Evolutionary conservation across 805 yeast genomes (phyloP).

Genomic region (Tetrapisispora arboricola): DNA sequence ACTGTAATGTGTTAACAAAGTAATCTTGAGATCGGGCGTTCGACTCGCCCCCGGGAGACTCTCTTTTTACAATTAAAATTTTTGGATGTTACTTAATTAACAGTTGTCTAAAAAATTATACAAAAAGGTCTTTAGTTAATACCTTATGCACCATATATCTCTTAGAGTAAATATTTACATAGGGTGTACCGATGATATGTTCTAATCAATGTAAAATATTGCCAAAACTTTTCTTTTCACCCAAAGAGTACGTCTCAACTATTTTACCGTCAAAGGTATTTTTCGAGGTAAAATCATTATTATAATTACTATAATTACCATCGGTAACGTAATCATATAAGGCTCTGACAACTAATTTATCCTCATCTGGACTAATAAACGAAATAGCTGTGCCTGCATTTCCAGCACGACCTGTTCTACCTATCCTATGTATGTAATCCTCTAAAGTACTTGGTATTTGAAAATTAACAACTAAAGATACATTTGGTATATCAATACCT

Average conservation of each 20-base stretch:
- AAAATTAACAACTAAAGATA: conserved; percentile 74
- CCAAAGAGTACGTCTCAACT: background rate
- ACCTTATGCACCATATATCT: too few relatives aligned
- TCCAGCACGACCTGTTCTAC: conserved; percentile 96
- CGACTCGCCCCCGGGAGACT: conserved; percentile 42
- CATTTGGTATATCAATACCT: conserved; percentile 87
- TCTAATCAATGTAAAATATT: background rate
- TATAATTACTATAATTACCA: too few relatives aligned
- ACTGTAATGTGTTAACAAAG: conserved; percentile 31
- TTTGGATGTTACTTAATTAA: background rate
- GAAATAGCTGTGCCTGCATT: conserved; percentile 66
- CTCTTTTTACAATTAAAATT: conserved; percentile 10
- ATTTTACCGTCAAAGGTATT: background rate
- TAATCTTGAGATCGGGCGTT: conserved; percentile 41
- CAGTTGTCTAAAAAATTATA: too few relatives aligned
- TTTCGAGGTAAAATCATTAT: background rate
- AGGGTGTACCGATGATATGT: too few relatives aligned
- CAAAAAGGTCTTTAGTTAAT: too few relatives aligned
- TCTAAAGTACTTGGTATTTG: conserved; percentile 75
- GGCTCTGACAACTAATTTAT: conserved; percentile 38
- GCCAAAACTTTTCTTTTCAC: background rate
- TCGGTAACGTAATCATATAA: conserved; percentile 16
- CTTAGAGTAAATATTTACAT: too few relatives aligned
- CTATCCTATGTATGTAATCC: conserved; percentile 84
- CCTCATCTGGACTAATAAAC: conserved; percentile 52